A percentile compares a stretch with the other conserved stretches of the same genome.
Evolutionary conservation across 2,329 filamentous ascomycete species (phyloP).

Genomic region (Clonostachys chloroleuca): DNA sequence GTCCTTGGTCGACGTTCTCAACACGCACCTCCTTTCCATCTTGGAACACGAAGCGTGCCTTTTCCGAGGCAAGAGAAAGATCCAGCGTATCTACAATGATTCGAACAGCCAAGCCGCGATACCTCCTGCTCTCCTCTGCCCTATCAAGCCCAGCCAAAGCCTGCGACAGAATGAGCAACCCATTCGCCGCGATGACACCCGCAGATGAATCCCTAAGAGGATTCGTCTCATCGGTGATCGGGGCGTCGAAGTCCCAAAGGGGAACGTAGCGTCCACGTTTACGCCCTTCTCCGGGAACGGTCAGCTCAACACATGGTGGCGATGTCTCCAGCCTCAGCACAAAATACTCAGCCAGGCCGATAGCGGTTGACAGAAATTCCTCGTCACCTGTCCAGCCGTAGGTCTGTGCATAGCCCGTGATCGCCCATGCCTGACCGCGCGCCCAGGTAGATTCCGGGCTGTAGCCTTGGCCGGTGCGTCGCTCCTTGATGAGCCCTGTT

Average conservation of each 20-base stretch:
- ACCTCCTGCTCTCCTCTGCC: conserved; percentile 10
- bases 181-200: conserved; percentile 33
- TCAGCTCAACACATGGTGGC: conserved; percentile 16
- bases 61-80: conserved; percentile 16
- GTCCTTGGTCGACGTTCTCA: neutral
- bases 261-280: conserved; percentile 15
- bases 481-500: conserved; percentile 33
- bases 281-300: neutral
- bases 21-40: neutral
- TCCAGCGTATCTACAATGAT: conserved; percentile 22
- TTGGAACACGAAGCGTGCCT: conserved; percentile 6
- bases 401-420: conserved; percentile 43
- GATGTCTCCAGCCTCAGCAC: conserved; percentile 26
- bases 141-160: conserved; percentile 12
- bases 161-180: conserved; percentile 30
- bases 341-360: conserved; percentile 44
- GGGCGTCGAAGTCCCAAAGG: conserved; percentile 42
- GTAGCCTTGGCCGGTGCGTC: conserved; percentile 44
- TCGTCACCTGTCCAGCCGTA: conserved; percentile 40
- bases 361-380: conserved; percentile 36
- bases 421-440: conserved; percentile 46
- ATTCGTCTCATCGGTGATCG: conserved; percentile 17
- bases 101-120: conserved; percentile 14
- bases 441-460: conserved; percentile 41
- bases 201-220: conserved; percentile 29